Base-by-base conservation (phyloP, 176 grass and related monocot genomes). In the Alloteropsis semialata region DNA sequence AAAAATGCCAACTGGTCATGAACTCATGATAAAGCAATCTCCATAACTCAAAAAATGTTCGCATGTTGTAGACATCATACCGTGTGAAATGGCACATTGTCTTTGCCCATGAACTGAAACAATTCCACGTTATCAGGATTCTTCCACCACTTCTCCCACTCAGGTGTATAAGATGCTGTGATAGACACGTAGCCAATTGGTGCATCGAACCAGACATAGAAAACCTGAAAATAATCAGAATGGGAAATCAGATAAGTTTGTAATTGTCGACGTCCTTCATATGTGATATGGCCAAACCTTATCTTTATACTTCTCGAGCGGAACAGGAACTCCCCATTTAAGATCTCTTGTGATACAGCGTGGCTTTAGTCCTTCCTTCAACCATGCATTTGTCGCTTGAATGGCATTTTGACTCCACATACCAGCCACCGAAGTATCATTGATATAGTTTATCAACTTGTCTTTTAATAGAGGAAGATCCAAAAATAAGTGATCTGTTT, bases 191-290 rank as follows among this genome's bases (percentile, higher is more conserved):
- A 99, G 25, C 93, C 96, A 90, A 99, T 99, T 12, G 96, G 93
- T n/a, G 96, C 96, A 96, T 99, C 96, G 77, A 99, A 99, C 96
- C 93, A 99, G 75, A 99, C 96, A 87, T 99, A 99, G 83, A 99
- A 99, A 41, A 99, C 96, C 96, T 99, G 32, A 66, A 79, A 86
- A 84, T 25, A 72, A 83, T 74, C 8, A 43, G 49, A 71, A 59
- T 11, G 39, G 10, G 14, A 82, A 72, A 49, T 72, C 27, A 72
- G 43, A 49, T 66, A 61, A 73, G 83, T 51, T 33, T 32, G 43
- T 51, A 38, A 60, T 15, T 82, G 44, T 11, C 82, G 39, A 42
- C 65, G 17, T 29, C n/a, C 21, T 70, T 70, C 13, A 48, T 44
- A 72, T 10, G 16, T 49, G 25, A 49, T 65, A 78, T 72, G 56